Evolutionary conservation across 805 yeast species (phyloP), one percentile per base, ranked within the genome.

Genomic region (Suhomyces faveliae): DNA sequence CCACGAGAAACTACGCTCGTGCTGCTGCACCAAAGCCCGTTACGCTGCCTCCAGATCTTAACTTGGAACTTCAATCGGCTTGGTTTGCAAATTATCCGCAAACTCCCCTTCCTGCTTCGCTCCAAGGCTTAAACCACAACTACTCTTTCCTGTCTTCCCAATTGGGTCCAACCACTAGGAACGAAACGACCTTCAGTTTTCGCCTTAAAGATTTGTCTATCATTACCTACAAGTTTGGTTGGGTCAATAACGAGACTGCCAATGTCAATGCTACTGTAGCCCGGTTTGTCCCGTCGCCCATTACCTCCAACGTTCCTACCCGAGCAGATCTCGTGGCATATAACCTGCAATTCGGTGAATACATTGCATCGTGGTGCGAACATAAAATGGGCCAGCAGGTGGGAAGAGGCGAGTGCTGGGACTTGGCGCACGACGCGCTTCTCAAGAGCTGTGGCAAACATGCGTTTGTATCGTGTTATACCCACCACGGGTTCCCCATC

Each of bases 381-480:
- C 74, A 69, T 20, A 69, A 71, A 17, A 53, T 64, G 25, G 83
- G 83, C 6, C 65, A 70, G 42, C 60, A 62, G 43, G 82, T 80
- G 9, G 83, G 82, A 2, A 60, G 72, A 35, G 85, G 85, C 5
- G 84, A 80, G 54, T 80, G 85, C 53, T 80, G 84, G 84, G 81
- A 81, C 27, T 68, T 80, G 48, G 85, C 84, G 0, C 75, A 70
- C 45, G 78, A 78, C 42, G 83, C 84, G 0, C 62, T 80, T 37
- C 59, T 65, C 42, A 74, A 77, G 49, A 80, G 81, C 0, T 79
- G 84, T 57, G 84, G 84, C 0, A 77, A 72, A 23, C 80, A 78
- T 56, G 84, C 85, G 0, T 79, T 80, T 60, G 75, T 78, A 2
- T 74, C 80, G 12, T 63, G 70, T 12, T 78, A 77, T 13, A 55